Conservation (phyloP, 2,329 filamentous ascomycete genomes). For the Pochonia chlamydosporia region DNA sequence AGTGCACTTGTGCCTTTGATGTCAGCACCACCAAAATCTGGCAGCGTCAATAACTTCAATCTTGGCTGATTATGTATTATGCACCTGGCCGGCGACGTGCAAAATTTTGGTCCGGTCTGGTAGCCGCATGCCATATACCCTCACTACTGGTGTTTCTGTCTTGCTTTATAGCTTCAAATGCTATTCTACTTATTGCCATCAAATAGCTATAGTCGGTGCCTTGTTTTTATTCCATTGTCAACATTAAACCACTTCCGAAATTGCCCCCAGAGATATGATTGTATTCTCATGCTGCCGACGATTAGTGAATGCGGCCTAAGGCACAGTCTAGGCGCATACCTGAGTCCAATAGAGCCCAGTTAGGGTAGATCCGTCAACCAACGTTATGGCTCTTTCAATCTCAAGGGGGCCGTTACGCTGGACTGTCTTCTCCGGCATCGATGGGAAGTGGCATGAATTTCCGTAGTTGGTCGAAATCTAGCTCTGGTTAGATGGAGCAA, state of each 20-base stretch:
- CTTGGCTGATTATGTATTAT: too few relatives aligned
- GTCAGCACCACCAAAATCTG: too few relatives aligned
- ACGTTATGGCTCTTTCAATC: conserved; percentile 6
- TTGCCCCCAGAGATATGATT: conserved; percentile 9
- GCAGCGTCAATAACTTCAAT: too few relatives aligned
- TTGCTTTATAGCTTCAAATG: too few relatives aligned
- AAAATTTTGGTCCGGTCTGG: too few relatives aligned
- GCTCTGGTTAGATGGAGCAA: conserved; percentile 3
- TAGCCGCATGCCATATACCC: too few relatives aligned
- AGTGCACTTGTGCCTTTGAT: too few relatives aligned
- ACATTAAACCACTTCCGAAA: conserved; percentile 6
- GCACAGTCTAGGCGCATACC: conserved; percentile 4
- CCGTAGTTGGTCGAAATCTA: conserved; percentile 11
- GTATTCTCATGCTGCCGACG: conserved; percentile 9
- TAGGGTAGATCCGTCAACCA: conserved; percentile 9
- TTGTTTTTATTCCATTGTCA: too few relatives aligned
- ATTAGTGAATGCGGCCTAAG: conserved; percentile 6
- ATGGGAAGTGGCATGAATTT: conserved; percentile 8
- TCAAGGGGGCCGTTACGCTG: conserved; percentile 1
- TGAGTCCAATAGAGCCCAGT: conserved; percentile 11
- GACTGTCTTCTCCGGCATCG: background rate
- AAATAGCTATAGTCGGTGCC: too few relatives aligned
- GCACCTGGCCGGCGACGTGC: too few relatives aligned
- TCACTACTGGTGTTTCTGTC: too few relatives aligned
- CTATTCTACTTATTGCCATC: too few relatives aligned